phyloP scores from a whole-genome alignment of 768 basidiomycete genomes.

The Zangia roseola region DNA sequence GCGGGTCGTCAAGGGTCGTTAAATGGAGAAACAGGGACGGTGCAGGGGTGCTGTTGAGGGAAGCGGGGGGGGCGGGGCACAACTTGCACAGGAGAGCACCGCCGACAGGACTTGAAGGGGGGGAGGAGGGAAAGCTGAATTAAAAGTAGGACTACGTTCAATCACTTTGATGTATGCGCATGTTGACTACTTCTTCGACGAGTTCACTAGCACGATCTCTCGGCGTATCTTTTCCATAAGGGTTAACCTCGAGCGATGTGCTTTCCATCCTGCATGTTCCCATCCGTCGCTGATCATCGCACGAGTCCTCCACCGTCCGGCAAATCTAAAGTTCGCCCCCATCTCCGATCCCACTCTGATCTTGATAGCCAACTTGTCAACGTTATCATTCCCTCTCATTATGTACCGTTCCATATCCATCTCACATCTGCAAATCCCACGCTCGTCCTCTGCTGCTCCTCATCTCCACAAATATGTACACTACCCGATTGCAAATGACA shows the following conservation, averaged over 20 bases:
- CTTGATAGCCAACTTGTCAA: conserved; percentile 24
- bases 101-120: conserved; percentile 14
- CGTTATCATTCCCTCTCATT: conserved; percentile 32
- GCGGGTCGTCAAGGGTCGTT: conserved; percentile 32
- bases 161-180: conserved; percentile 28
- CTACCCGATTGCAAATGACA: conserved; percentile 9
- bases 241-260: conserved; percentile 26
- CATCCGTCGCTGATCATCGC: conserved; percentile 27
- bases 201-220: conserved; percentile 20
- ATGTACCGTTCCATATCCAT: conserved; percentile 23
- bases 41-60: neutral
- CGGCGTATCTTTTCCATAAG: conserved; percentile 33
- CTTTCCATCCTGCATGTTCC: conserved; percentile 7
- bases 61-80: too few species aligned
- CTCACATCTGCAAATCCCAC: conserved; percentile 30
- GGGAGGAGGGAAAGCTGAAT: conserved; percentile 11
- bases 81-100: conserved; percentile 17
- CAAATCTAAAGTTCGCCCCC: conserved; percentile 33
- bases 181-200: conserved; percentile 26
- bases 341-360: conserved; percentile 33
- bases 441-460: conserved; percentile 8
- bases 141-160: conserved; percentile 18
- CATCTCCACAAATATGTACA: neutral
- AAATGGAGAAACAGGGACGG: too few species aligned
- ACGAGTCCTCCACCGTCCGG: conserved; percentile 23